These are phyloP conservation scores for Taxillus chinensis DNA, from an alignment of 164 flowering plant species.

Conservation along the genomic window DNA sequence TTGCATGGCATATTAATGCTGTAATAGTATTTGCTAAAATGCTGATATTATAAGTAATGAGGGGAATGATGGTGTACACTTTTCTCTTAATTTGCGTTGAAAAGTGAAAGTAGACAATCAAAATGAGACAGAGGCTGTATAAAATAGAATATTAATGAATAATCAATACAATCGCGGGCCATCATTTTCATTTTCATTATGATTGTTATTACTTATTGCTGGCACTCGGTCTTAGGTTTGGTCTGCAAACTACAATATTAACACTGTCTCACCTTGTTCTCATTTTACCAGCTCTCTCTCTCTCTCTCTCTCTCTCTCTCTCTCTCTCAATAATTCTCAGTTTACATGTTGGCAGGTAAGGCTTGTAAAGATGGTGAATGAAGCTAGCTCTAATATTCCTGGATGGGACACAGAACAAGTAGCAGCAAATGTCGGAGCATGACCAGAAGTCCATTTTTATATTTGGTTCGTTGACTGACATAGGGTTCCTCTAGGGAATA, in stretches of 20 bases:
- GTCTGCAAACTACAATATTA: background rate
- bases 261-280: background rate
- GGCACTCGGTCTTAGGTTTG: background rate
- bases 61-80: no score
- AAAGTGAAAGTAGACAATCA: no score
- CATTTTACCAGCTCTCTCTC: background rate
- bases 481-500: no score
- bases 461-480: background rate
- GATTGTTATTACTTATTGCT: background rate
- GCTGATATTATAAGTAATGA: no score
- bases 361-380: constrained; percentile 20
- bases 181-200: background rate
- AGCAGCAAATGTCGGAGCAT: constrained; percentile 3
- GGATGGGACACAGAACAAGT: constrained; percentile 10
- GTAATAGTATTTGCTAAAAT: no score
- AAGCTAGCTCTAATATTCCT: constrained; percentile 20
- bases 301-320: background rate
- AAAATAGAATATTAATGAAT: background rate
- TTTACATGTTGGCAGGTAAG: constrained; percentile 15
- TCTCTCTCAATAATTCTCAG: background rate
- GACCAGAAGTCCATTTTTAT: background rate
- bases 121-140: no score
- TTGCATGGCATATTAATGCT: no score
- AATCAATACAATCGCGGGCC: background rate
- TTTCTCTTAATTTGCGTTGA: no score